Conservation (phyloP, 108 stramenopile genomes). For the Conticribra weissflogii region DNA sequence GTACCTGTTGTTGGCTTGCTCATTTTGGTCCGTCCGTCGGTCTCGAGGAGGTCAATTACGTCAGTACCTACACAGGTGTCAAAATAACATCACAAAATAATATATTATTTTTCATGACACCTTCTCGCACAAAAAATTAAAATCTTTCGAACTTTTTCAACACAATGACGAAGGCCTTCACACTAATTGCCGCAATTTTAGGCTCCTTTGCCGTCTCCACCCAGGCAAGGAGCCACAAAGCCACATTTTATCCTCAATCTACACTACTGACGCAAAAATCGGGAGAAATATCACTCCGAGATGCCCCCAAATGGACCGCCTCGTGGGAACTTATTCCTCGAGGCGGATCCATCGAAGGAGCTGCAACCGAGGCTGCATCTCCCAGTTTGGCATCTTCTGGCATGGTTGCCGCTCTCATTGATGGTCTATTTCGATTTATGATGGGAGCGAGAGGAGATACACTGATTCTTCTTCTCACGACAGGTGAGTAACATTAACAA, state of each 20-base stretch:
- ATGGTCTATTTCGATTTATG: constrained; percentile 56
- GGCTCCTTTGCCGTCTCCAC: not conserved
- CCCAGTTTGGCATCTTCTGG: constrained; percentile 10
- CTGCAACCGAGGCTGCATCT: constrained; percentile 12
- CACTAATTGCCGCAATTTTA: constrained; percentile 6
- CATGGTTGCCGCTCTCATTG: constrained; percentile 33
- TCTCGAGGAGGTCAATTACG: no score
- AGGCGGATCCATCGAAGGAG: constrained; percentile 32
- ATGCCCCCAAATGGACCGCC: not conserved
- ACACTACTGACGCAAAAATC: not conserved
- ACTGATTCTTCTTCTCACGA: constrained; percentile 79
- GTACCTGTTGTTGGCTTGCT: no score
- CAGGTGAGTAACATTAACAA: constrained; percentile 14
- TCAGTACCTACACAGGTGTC: no score
- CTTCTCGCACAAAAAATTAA: not conserved
- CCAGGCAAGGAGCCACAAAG: constrained; percentile 17
- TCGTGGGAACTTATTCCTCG: constrained; percentile 17
- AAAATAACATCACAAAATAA: no score
- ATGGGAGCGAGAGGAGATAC: constrained; percentile 87
- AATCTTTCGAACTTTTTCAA: not conserved
- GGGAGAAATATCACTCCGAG: not conserved
- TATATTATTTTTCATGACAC: no score
- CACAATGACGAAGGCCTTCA: constrained; percentile 10
- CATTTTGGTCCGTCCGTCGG: no score
- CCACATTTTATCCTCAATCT: constrained; percentile 9